phyloP scores from a whole-genome alignment of 495 filamentous ascomycete genomes.

The Podospora australis region DNA sequence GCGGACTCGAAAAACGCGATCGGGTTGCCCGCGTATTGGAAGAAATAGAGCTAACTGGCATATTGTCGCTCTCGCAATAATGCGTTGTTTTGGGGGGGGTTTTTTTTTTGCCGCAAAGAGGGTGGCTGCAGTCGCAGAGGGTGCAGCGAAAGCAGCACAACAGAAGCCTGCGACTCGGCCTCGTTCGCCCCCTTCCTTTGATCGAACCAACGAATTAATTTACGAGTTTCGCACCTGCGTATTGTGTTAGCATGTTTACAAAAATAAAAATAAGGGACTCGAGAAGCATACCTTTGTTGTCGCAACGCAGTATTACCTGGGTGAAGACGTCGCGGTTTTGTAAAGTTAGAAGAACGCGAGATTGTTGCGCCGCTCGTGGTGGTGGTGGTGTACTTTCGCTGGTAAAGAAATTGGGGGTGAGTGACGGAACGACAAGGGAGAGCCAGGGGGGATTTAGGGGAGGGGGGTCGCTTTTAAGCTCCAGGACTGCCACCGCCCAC shows the following conservation, averaged over 20 bases:
- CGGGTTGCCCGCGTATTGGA: constrained; percentile 34
- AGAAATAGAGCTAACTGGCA: constrained; percentile 20
- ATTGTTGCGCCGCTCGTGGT: constrained; percentile 4
- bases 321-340: constrained; percentile 19
- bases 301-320: constrained; percentile 12
- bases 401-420: constrained; percentile 18
- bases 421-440: constrained; percentile 8
- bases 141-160: constrained; percentile 5
- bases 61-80: constrained; percentile 15
- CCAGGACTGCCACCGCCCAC: too few relatives aligned
- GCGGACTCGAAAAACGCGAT: constrained; percentile 53
- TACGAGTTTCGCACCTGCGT: constrained; percentile 24
- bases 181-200: constrained; percentile 24
- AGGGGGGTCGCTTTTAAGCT: too few relatives aligned
- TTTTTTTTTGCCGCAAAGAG: background rate
- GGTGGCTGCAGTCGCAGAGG: constrained; percentile 2
- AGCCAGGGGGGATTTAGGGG: constrained; percentile 9
- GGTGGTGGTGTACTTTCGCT: too few relatives aligned
- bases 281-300: constrained; percentile 16
- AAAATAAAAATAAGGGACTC: constrained; percentile 1
- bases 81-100: background rate
- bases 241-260: constrained; percentile 23
- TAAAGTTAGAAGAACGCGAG: constrained; percentile 17
- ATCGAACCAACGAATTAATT: constrained; percentile 15
- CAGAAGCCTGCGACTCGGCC: constrained; percentile 7